Evolutionary conservation across 2,329 filamentous ascomycete species (phyloP).

Genomic region (Whalleya microplaca): DNA sequence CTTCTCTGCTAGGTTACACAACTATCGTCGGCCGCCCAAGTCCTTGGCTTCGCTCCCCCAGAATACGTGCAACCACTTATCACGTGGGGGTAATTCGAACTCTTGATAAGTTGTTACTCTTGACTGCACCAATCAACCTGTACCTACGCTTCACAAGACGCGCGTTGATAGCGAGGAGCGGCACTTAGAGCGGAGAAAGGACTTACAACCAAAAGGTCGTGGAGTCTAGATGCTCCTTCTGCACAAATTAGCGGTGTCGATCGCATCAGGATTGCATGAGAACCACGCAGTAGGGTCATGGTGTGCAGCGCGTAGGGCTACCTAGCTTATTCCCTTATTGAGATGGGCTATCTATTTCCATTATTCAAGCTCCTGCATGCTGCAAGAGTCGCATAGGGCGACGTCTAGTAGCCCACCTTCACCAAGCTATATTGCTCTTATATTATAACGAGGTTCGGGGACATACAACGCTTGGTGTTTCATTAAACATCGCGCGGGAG

Average conservation of each 20-base stretch:
- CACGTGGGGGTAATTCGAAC: too few species aligned
- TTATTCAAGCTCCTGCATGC: conserved; percentile 15
- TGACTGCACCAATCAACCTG: too few species aligned
- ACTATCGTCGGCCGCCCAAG: too few species aligned
- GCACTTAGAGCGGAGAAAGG: conserved; percentile 7
- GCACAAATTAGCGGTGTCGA: conserved; percentile 17
- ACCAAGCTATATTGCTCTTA: neutral
- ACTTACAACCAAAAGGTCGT: conserved; percentile 18
- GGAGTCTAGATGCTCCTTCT: conserved; percentile 15
- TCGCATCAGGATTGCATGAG: conserved; percentile 17
- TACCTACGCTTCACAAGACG: conserved; percentile 1
- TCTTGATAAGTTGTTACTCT: too few species aligned
- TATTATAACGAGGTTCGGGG: neutral
- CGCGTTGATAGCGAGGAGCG: conserved; percentile 18
- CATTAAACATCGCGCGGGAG: conserved; percentile 1
- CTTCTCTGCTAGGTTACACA: too few species aligned
- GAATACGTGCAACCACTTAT: too few species aligned
- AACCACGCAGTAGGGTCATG: conserved; percentile 20
- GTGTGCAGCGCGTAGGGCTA: conserved; percentile 26
- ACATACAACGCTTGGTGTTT: conserved; percentile 8
- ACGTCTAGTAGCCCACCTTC: neutral
- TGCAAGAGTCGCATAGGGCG: conserved; percentile 16
- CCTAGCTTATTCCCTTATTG: conserved; percentile 17
- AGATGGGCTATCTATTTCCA: conserved; percentile 13
- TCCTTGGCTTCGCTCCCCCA: too few species aligned